phyloP scores from a whole-genome alignment of 2,329 filamentous ascomycete species.

The Neonectria magnoliae region DNA sequence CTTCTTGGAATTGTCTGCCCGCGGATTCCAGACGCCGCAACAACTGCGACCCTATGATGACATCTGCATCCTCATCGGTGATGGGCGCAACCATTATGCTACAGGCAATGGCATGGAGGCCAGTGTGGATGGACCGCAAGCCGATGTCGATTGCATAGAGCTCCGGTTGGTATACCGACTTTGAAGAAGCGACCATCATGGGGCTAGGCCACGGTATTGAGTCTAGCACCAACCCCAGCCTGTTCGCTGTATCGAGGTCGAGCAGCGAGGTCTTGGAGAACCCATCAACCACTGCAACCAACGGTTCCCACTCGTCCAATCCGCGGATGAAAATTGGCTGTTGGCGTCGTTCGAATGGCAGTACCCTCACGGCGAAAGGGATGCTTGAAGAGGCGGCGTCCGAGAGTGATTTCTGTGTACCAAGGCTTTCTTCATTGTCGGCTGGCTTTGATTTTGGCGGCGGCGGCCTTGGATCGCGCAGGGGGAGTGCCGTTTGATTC shows the following conservation, averaged over 20 bases:
- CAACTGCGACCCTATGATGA: slow-evolving; percentile 6
- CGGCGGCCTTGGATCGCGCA: no score
- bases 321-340: slow-evolving; percentile 7
- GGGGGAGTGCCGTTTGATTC: no score
- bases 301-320: slow-evolving; percentile 7
- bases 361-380: no score
- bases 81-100: slow-evolving; percentile 7
- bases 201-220: slow-evolving; percentile 1
- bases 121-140: not conserved
- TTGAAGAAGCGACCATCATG: not conserved
- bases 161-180: no score
- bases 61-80: not conserved
- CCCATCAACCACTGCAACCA: not conserved
- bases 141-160: not conserved
- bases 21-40: not conserved
- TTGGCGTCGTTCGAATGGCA: not conserved
- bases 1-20: not conserved
- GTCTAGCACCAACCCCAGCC: slow-evolving; percentile 2
- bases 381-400: not conserved
- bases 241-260: not conserved
- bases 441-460: no score
- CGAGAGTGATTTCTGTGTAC: not conserved
- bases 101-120: not conserved
- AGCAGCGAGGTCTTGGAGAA: slow-evolving; percentile 3
- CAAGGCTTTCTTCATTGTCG: not conserved